Evolutionary conservation across 2,329 filamentous ascomycete genomes (phyloP), one percentile per base, ranked within the genome.

Genomic region (Cadophora sp.): DNA sequence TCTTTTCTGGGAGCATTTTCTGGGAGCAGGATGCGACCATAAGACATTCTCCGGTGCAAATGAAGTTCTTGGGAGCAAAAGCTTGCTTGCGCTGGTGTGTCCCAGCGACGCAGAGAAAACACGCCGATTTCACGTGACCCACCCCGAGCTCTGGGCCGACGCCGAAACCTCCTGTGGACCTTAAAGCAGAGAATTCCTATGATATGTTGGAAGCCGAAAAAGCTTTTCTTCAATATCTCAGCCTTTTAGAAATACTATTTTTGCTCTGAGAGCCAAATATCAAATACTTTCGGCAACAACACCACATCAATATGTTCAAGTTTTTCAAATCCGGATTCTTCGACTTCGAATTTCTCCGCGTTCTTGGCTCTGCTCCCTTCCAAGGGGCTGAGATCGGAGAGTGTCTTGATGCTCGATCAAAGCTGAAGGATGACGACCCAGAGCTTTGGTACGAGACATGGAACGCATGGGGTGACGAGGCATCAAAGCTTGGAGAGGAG

Each of bases 341-440:
- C 76, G 73, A 83, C 69, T 83, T 83, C 67, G 81, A 83, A 69
- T 70, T 75, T 4, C 59, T 80, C 14, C 79, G 82, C 5, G 59
- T 83, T 27, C 77, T 83, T 5, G 79, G 77, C 53, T 79, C 71
- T 1, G 75, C 80, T 0, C 73, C 76, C 0, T 71, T 69, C 16
- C 76, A 76, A 3, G 82, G 81, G 0, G 73, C 73, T 62, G 81
- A 83, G 5, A 72, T 80, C 1, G 80, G 75, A 24, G 82, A 84
- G 64, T 76, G 72, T 14, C 76, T 83, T 4, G 76, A 79, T 33
- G 79, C 80, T 9, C 75, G 74, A 1, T 74, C 71, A 11, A 67
- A 76, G 41, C 80, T 83, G 74, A 79, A 76, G 56, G 70, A 78
- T 22, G 60, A 76, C 33, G 79, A 84, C 59, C 72, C 79, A 0